These are phyloP conservation scores for Plasmodium falciparum DNA, from an alignment of 169 alveolate species.

Conservation along the genomic window DNA sequence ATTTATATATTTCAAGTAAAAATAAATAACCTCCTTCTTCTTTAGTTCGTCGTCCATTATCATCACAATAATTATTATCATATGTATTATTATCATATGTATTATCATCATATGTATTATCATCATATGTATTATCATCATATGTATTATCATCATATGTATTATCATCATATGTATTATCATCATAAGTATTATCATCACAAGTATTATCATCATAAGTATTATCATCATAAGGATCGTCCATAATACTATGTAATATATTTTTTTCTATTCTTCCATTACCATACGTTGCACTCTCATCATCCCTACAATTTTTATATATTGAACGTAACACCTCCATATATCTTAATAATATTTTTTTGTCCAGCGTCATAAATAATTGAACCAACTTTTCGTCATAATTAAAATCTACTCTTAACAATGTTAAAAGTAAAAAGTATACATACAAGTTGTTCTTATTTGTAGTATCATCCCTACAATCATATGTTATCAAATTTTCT, in stretches of 20 bases:
- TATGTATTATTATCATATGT: no score
- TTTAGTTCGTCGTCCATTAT: background rate
- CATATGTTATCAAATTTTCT: background rate
- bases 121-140: background rate
- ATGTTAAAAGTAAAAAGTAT: background rate
- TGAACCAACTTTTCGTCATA: background rate
- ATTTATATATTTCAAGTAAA: no score
- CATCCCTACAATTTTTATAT: background rate
- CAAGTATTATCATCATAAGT: no score
- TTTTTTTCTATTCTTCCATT: no score
- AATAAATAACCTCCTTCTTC: no score
- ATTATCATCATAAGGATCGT: no score
- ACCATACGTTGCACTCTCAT: background rate
- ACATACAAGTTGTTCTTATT: background rate
- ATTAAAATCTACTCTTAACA: constrained; percentile 1
- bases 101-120: background rate
- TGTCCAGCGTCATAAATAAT: background rate
- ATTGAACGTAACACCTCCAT: background rate
- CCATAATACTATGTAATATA: no score
- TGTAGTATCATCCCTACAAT: background rate
- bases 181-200: no score
- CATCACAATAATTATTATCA: background rate
- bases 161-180: no score
- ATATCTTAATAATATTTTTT: background rate
- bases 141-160: no score